A percentile compares a stretch with the other conserved stretches of the same genome.
These are phyloP conservation scores for Mycosphaerella sp. DNA, from an alignment of 2,329 filamentous ascomycete genomes.

Conservation along the genomic window DNA sequence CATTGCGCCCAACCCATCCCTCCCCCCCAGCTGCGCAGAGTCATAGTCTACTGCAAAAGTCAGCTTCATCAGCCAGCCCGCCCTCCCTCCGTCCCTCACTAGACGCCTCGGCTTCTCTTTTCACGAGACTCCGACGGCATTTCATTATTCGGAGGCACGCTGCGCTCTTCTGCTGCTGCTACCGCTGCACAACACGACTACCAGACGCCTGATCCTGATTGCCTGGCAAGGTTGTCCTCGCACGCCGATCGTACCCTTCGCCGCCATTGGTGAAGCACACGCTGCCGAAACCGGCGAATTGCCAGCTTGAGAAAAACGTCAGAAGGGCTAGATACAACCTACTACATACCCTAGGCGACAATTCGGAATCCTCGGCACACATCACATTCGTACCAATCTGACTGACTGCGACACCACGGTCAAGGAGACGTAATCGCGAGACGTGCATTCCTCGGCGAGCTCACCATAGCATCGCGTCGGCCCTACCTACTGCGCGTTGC, in stretches of 20 bases:
- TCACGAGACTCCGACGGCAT: background rate
- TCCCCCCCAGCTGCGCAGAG: too few species aligned
- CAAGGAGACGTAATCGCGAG: too few species aligned
- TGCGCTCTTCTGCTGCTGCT: background rate
- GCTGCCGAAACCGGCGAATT: slow-evolving; percentile 1
- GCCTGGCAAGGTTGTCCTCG: slow-evolving; percentile 1
- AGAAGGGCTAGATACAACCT: background rate
- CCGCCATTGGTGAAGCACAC: background rate
- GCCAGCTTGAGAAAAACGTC: background rate
- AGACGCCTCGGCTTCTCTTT: background rate
- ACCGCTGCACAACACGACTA: background rate
- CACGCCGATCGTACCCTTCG: background rate
- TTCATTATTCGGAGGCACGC: background rate
- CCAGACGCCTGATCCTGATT: background rate
- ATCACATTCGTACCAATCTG: background rate
- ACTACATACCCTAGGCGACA: background rate
- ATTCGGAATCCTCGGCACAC: background rate
- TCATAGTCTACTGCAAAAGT: background rate
- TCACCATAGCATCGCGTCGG: too few species aligned
- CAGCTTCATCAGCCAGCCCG: background rate
- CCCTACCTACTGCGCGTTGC: background rate
- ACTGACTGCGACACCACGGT: background rate
- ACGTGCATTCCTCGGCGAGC: too few species aligned
- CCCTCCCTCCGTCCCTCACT: background rate
- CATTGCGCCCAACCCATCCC: too few species aligned